These are phyloP conservation scores for Orbilia quercus DNA, from an alignment of 2,329 filamentous ascomycete genomes.

Conservation along the genomic window DNA sequence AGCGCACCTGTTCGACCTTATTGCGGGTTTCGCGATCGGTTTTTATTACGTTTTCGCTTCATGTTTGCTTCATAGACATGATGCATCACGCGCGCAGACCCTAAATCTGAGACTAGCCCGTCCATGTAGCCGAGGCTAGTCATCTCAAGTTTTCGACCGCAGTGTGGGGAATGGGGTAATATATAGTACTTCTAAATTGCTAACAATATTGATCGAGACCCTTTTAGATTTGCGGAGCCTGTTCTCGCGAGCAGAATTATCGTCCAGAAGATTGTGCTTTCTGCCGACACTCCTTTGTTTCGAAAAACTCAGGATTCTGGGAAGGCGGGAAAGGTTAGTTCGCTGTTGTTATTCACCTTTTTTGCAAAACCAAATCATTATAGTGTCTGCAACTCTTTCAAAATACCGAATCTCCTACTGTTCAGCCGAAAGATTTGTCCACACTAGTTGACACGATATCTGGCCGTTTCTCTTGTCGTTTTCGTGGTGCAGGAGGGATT, in stretches of 20 bases:
- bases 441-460: conserved; percentile 22
- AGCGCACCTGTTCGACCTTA: conserved; percentile 6
- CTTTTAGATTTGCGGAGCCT: conserved; percentile 69
- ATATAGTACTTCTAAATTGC: conserved; percentile 14
- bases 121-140: conserved; percentile 54
- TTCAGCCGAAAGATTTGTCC: conserved; percentile 30
- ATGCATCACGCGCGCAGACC: conserved; percentile 44
- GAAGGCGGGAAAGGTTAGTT: conserved; percentile 75
- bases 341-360: conserved; percentile 3
- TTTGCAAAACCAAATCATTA: conserved; percentile 3
- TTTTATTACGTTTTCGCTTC: conserved; percentile 42
- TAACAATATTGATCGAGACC: conserved; percentile 19
- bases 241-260: conserved; percentile 83
- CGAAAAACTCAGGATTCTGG: conserved; percentile 81
- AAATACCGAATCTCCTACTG: conserved; percentile 10
- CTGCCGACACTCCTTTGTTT: conserved; percentile 77
- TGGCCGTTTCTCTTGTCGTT: conserved; percentile 26
- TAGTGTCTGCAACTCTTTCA: conserved; percentile 4
- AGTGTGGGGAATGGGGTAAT: conserved; percentile 51
- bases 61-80: conserved; percentile 30
- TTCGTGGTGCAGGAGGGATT: conserved; percentile 56
- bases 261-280: conserved; percentile 78
- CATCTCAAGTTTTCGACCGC: conserved; percentile 48
- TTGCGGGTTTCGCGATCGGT: conserved; percentile 24
- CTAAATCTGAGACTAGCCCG: conserved; percentile 19